phyloP scores from a whole-genome alignment of 768 basidiomycete genomes.

The Hygrocybe punicea region DNA sequence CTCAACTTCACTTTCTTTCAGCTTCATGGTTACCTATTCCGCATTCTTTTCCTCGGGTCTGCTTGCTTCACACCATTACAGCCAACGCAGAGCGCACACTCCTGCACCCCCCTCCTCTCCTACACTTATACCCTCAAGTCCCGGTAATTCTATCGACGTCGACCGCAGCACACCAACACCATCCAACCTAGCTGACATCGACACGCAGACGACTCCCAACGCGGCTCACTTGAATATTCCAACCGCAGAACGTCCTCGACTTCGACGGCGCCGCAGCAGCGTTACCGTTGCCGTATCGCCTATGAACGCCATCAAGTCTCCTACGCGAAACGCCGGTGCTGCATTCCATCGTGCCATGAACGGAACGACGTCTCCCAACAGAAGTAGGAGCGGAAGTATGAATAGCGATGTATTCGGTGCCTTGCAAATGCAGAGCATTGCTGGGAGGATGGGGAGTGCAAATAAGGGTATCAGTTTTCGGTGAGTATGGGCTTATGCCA shows the following conservation, averaged over 20 bases:
- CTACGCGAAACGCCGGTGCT: constrained; percentile 47
- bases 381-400: constrained; percentile 48
- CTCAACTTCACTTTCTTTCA: not conserved
- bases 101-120: constrained; percentile 12
- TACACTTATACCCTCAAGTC: constrained; percentile 23
- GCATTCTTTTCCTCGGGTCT: constrained; percentile 70
- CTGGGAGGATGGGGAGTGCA: constrained; percentile 56
- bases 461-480: constrained; percentile 41
- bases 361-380: constrained; percentile 35
- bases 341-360: constrained; percentile 52
- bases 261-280: constrained; percentile 63
- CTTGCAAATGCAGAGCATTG: constrained; percentile 37
- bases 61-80: constrained; percentile 45
- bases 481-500: constrained; percentile 24
- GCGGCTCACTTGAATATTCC: constrained; percentile 20
- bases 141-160: constrained; percentile 32
- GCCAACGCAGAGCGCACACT: constrained; percentile 6
- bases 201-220: constrained; percentile 20
- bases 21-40: constrained; percentile 50
- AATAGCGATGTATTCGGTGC: constrained; percentile 32
- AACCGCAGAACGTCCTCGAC: constrained; percentile 35
- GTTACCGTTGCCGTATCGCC: constrained; percentile 53
- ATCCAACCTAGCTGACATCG: constrained; percentile 22
- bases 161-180: constrained; percentile 33
- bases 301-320: constrained; percentile 57